A percentile compares a stretch with the other conserved stretches of the same genome.
phyloP scores from a whole-genome alignment of 2,329 filamentous ascomycete species.

The Rhynchosporium secalis region DNA sequence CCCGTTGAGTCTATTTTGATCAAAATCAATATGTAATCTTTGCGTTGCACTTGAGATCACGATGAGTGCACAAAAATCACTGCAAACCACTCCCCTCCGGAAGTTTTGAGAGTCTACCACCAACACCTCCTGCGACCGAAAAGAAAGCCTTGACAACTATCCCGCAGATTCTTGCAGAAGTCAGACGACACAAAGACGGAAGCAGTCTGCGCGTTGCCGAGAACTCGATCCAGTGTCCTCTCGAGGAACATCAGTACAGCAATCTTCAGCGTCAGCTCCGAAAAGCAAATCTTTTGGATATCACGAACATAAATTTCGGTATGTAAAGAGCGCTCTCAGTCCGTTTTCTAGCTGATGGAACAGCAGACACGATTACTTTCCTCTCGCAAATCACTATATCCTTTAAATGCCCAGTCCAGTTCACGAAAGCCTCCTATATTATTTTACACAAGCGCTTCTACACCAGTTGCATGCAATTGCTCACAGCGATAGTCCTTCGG shows the following conservation, averaged over 20 bases:
- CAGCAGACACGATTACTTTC: slow-evolving; percentile 31
- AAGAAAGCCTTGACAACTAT: slow-evolving; percentile 21
- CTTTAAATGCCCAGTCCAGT: slow-evolving; percentile 30
- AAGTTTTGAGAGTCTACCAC: slow-evolving; percentile 24
- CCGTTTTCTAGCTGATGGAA: slow-evolving; percentile 18
- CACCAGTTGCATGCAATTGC: slow-evolving; percentile 18
- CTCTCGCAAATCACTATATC: slow-evolving; percentile 22
- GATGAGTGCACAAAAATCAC: too few species aligned
- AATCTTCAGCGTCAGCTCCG: slow-evolving; percentile 15
- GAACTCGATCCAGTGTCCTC: slow-evolving; percentile 21
- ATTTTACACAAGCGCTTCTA: slow-evolving; percentile 24
- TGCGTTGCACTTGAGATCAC: too few species aligned
- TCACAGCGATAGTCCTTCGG: slow-evolving; percentile 10
- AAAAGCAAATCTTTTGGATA: slow-evolving; percentile 26
- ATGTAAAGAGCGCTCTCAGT: slow-evolving; percentile 21
- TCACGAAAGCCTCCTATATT: slow-evolving; percentile 27
- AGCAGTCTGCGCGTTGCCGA: slow-evolving; percentile 21
- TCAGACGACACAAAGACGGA: slow-evolving; percentile 19
- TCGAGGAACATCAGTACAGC: slow-evolving; percentile 18
- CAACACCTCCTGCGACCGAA: slow-evolving; percentile 29
- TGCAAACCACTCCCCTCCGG: slow-evolving; percentile 19
- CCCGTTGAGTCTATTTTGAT: too few species aligned
- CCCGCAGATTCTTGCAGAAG: slow-evolving; percentile 21
- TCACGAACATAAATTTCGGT: slow-evolving; percentile 30
- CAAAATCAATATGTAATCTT: too few species aligned